A percentile compares a stretch with the other conserved stretches of the same genome.
phyloP scores from a whole-genome alignment of 495 filamentous ascomycete species.

The Trichocladium uniseriatum region DNA sequence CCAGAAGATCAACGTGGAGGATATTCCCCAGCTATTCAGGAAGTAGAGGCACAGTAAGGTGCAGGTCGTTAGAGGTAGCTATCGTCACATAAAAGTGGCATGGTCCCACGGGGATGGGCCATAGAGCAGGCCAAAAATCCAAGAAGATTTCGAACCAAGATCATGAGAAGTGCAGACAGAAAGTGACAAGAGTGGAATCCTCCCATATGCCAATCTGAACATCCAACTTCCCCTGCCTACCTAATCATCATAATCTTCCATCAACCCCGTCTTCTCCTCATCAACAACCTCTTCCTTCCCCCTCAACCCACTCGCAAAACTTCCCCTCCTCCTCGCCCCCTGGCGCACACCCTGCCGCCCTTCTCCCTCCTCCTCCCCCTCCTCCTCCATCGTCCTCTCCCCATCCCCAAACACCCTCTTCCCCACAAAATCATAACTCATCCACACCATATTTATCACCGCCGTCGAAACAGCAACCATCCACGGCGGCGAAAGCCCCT shows the following conservation, averaged over 20 bases:
- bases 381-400: slow-evolving; percentile 55
- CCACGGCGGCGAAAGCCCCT: slow-evolving; percentile 62
- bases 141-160: neutral
- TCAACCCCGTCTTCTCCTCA: slow-evolving; percentile 20
- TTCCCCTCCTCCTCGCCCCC: slow-evolving; percentile 1
- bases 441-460: slow-evolving; percentile 55
- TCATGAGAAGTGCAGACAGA: neutral
- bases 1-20: slow-evolving; percentile 48
- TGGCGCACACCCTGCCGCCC: too few species aligned
- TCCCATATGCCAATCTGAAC: neutral
- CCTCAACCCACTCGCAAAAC: neutral
- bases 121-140: neutral
- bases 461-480: slow-evolving; percentile 37
- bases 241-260: slow-evolving; percentile 1
- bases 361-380: slow-evolving; percentile 10
- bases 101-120: slow-evolving; percentile 12
- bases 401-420: slow-evolving; percentile 72
- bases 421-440: slow-evolving; percentile 61
- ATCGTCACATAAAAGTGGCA: neutral
- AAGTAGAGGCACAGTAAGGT: slow-evolving; percentile 8
- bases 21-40: slow-evolving; percentile 51
- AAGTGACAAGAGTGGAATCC: neutral
- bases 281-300: slow-evolving; percentile 9
- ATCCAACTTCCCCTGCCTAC: neutral
- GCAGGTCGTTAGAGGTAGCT: neutral